Percentiles rank a stretch among this genome's conserved stretches.
Conservation (phyloP, 1,139 yeast genomes). For the Geotrichum bryndzae region DNA sequence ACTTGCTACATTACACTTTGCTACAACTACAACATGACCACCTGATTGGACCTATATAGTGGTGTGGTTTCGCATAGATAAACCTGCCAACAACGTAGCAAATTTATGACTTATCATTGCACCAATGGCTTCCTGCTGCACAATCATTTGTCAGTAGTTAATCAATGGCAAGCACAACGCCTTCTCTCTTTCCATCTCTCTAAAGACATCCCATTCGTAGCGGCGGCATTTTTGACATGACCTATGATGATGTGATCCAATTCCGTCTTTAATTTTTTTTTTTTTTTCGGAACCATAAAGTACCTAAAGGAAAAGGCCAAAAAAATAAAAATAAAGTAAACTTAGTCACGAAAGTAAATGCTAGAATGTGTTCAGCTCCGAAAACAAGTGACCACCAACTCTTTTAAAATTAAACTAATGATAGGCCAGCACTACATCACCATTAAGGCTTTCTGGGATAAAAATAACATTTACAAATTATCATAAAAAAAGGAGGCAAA, state of each 20-base stretch:
- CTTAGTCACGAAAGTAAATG: too few species aligned
- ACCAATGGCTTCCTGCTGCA: background rate
- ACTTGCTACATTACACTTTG: too few species aligned
- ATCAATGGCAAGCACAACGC: too few species aligned
- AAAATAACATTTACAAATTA: background rate
- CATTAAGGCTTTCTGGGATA: background rate
- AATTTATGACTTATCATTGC: background rate
- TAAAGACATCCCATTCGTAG: slow-evolving; percentile 58
- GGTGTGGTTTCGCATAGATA: background rate
- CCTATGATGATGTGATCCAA: slow-evolving; percentile 99
- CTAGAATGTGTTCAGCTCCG: background rate
- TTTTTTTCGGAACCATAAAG: too few species aligned
- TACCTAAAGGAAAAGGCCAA: too few species aligned
- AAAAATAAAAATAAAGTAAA: too few species aligned
- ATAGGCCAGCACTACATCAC: background rate
- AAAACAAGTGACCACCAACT: background rate
- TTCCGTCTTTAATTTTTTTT: slow-evolving; percentile 20
- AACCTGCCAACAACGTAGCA: background rate
- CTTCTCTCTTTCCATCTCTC: too few species aligned
- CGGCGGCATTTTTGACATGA: slow-evolving; percentile 94
- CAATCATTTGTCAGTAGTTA: too few species aligned
- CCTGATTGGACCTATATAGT: background rate
- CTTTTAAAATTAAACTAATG: background rate
- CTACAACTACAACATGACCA: background rate
- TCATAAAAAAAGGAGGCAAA: too few species aligned